A percentile compares a stretch with the other conserved stretches of the same genome.
phyloP scores from a whole-genome alignment of 176 grass and related monocot genomes.

The Phyllostachys edulis region DNA sequence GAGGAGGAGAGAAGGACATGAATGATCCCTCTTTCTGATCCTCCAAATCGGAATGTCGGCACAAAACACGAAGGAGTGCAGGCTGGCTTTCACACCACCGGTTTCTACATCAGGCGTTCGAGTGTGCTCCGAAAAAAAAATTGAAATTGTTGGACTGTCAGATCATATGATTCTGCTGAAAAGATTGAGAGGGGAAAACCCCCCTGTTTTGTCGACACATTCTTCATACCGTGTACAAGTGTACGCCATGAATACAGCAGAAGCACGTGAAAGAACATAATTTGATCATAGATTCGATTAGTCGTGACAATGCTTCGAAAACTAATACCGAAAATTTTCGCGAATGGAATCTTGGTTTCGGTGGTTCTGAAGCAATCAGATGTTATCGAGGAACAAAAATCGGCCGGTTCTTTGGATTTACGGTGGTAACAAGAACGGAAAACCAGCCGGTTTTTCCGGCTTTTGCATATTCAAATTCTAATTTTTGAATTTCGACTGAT shows the following conservation, averaged over 20 bases:
- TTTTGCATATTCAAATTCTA: too few relatives aligned
- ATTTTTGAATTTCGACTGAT: too few relatives aligned
- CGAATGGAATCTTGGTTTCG: too few relatives aligned
- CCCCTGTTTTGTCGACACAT: not conserved
- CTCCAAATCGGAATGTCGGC: constrained; percentile 46
- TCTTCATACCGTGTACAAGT: not conserved
- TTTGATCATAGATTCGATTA: not conserved
- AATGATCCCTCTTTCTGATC: constrained; percentile 4
- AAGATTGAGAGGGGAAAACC: not conserved
- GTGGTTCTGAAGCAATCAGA: too few relatives aligned
- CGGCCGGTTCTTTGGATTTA: too few relatives aligned
- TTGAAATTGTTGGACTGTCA: not conserved
- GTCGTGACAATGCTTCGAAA: not conserved
- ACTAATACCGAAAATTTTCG: not conserved
- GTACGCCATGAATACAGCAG: not conserved
- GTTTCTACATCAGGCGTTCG: not conserved
- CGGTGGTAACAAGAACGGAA: too few relatives aligned
- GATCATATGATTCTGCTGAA: constrained; percentile 4
- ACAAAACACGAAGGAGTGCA: not conserved
- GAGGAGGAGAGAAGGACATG: not conserved
- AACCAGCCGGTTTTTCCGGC: too few relatives aligned
- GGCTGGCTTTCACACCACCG: not conserved
- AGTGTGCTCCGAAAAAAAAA: not conserved
- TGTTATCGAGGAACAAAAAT: too few relatives aligned
- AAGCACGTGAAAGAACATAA: not conserved